Evolutionary conservation across 2,329 filamentous ascomycete genomes (phyloP).

Genomic region (Sporothrix pseudoabietina): DNA sequence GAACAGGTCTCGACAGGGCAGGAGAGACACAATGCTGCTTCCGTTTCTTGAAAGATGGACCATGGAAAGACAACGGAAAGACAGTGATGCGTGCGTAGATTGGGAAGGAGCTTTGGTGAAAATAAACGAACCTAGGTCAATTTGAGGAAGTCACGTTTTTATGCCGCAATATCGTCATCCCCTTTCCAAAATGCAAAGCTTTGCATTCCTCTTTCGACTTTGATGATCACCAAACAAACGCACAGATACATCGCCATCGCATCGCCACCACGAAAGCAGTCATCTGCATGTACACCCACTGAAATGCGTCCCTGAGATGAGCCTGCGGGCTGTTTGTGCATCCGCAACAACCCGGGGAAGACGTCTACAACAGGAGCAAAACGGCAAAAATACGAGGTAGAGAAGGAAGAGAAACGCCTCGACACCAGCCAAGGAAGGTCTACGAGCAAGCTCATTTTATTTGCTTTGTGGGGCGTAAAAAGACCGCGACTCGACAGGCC

Average conservation of each 20-base stretch:
- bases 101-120: slow-evolving; percentile 6
- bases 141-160: background rate
- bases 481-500: background rate
- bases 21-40: slow-evolving; percentile 19
- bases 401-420: background rate
- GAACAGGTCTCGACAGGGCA: background rate
- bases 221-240: background rate
- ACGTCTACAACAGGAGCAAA: background rate
- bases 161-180: background rate
- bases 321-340: slow-evolving; percentile 14
- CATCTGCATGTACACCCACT: background rate
- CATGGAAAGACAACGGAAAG: background rate
- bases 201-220: background rate
- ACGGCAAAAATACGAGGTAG: background rate
- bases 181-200: background rate
- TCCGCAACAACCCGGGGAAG: background rate
- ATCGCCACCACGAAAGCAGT: no score
- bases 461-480: background rate
- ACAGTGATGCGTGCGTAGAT: background rate
- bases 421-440: background rate
- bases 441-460: background rate
- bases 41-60: background rate
- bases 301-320: slow-evolving; percentile 1
- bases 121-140: background rate
- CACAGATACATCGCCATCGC: background rate